These are phyloP conservation scores for Sordaria brevicollis DNA, from an alignment of 495 filamentous ascomycete genomes.

Conservation along the genomic window DNA sequence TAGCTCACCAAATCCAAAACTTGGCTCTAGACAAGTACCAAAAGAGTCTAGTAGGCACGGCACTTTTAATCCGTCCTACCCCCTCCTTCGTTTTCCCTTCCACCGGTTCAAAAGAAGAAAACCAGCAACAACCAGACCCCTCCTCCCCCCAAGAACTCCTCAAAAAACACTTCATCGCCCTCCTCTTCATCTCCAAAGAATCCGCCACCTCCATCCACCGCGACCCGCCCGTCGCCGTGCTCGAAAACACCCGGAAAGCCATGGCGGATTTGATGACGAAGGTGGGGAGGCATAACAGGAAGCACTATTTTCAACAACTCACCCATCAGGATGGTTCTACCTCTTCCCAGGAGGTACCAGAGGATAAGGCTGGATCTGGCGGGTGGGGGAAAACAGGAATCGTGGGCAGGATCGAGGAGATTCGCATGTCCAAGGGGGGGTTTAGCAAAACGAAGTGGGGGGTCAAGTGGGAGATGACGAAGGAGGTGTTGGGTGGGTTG, in stretches of 20 bases:
- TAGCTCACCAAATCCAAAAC: not conserved
- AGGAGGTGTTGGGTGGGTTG: not conserved
- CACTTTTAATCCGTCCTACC: conserved; percentile 16
- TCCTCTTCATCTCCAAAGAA: conserved; percentile 16
- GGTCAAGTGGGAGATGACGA: conserved; percentile 17
- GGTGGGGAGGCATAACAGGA: too few relatives aligned
- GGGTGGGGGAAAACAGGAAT: not conserved
- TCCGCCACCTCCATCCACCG: not conserved
- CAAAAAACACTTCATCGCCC: conserved; percentile 24
- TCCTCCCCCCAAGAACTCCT: too few relatives aligned
- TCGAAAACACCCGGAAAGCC: conserved; percentile 7
- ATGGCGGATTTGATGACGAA: conserved; percentile 13
- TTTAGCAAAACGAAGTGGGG: conserved; percentile 14
- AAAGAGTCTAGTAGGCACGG: conserved; percentile 8
- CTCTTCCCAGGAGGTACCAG: too few relatives aligned
- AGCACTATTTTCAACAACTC: too few relatives aligned
- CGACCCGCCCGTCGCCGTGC: conserved; percentile 10
- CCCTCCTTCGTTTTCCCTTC: too few relatives aligned
- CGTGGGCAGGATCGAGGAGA: not conserved
- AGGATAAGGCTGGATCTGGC: too few relatives aligned
- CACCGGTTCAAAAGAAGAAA: too few relatives aligned
- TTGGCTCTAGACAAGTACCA: not conserved
- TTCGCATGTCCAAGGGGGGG: conserved; percentile 21
- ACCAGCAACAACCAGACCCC: not conserved
- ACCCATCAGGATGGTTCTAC: too few relatives aligned